Conservation (phyloP, 352 stramenopile genomes). For the Paralagenidium karlingii region DNA sequence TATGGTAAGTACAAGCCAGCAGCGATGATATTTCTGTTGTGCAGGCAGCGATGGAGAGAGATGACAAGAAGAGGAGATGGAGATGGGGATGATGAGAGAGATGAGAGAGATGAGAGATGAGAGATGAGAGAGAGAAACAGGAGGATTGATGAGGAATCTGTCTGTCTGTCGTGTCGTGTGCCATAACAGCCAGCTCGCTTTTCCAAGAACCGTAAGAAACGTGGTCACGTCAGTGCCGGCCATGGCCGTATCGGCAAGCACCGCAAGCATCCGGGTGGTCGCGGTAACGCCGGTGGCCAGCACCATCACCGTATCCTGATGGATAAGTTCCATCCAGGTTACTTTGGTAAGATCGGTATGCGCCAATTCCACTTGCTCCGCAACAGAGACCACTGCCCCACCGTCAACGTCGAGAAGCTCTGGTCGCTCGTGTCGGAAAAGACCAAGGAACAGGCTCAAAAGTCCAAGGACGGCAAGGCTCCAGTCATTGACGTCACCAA, state of each 20-base stretch:
- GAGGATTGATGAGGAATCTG: no score
- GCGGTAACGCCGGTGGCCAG: conserved; percentile 99
- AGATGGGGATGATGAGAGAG: no score
- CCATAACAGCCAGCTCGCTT: conserved; percentile 83
- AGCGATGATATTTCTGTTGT: no score
- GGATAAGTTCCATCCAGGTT: conserved; percentile 99
- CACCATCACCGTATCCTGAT: conserved; percentile 99
- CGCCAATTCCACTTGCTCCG: conserved; percentile 97
- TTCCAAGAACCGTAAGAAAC: conserved; percentile 99
- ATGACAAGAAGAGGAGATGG: no score
- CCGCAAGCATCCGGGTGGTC: conserved; percentile 99
- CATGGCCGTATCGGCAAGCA: conserved; percentile 99
- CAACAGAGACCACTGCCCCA: conserved; percentile 96
- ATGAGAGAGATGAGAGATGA: no score
- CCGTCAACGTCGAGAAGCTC: conserved; percentile 98
- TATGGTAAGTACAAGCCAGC: no score
- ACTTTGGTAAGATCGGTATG: conserved; percentile 99
- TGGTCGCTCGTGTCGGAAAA: conserved; percentile 98
- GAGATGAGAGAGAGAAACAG: no score
- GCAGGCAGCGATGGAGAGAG: no score
- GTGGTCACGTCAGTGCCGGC: conserved; percentile 97
- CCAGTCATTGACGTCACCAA: conserved; percentile 98
- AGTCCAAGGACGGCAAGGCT: conserved; percentile 91
- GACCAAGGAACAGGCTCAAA: conserved; percentile 95
- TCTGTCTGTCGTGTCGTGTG: no score